Evolutionary conservation across 1,139 yeast species (phyloP), one percentile per base, ranked within the genome.

Genomic region (Lodderomyces elongisporus): DNA sequence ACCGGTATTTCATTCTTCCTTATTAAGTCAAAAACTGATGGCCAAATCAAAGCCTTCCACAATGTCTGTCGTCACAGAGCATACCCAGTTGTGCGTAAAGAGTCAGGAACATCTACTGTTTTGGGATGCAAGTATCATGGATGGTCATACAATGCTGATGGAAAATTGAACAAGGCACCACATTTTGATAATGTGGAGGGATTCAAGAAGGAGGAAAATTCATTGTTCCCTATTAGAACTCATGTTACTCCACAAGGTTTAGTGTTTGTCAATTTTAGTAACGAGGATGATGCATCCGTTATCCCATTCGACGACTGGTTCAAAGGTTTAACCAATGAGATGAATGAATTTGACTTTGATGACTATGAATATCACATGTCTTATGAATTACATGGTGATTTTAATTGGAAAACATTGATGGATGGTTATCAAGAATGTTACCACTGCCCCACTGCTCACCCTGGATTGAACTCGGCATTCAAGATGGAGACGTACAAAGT

Each of bases 361-460:
- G 81, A 76, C 51, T 76, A 76, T 47, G 81, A 76, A 45, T 76
- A 74, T 52, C 75, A 75, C 53, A 74, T 75, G 80, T 70, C 78
- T n/a, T 76, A 75, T 45, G 80, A 76, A 49, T 61, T 76, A 32
- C 79, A 74, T 43, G 82, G 81, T 34, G 60, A 71, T 45, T 76
- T 76, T 56, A 76, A 76, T 54, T 76, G 82, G 82, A 76, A 76
- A 48, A 76, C 82, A 2, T 62, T 76, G 41, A 74, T 76, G 79
- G 82, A 76, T 47, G 82, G 82, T 3, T 76, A 76, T 54, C 79
- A 76, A 54, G 82, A 76, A 52, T 76, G 82, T 43, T 75, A 75
- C 54, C 82, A 76, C 49, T 76, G 82, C 52, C 81, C 81, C 25
- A 76, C 80, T 14, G 80, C 80, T 1, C 82, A 76, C 45, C 81